These are phyloP conservation scores for Thalia dealbata DNA, from an alignment of 176 grass and related monocot species.

Conservation along the genomic window DNA sequence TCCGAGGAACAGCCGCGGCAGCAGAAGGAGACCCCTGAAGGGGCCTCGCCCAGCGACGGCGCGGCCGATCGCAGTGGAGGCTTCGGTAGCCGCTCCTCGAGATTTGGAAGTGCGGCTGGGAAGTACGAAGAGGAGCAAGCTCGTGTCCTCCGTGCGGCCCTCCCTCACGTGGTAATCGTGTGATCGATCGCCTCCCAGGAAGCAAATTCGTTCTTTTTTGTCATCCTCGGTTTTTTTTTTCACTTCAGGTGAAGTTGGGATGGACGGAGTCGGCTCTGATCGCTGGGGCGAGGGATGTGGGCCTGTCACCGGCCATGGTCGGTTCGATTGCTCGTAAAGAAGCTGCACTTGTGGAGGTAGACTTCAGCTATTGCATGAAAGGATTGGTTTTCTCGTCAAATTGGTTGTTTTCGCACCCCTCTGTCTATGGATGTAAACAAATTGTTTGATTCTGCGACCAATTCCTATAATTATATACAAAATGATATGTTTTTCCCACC, in stretches of 20 bases:
- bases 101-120: not conserved
- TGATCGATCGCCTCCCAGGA: not conserved
- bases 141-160: constrained; percentile 65
- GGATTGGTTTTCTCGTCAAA: too few species aligned
- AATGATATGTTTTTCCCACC: too few species aligned
- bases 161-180: constrained; percentile 62
- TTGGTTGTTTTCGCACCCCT: not conserved
- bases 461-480: not conserved
- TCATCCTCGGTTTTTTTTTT: not conserved
- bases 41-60: not conserved
- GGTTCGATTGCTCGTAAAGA: constrained; percentile 72
- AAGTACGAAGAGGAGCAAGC: constrained; percentile 71
- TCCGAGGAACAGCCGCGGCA: not conserved
- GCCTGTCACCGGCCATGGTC: constrained; percentile 47
- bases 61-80: not conserved
- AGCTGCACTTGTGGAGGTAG: constrained; percentile 84
- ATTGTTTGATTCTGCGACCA: too few species aligned
- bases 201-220: not conserved
- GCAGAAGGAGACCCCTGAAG: constrained; percentile 1
- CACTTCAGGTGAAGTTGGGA: constrained; percentile 54
- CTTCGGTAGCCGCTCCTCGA: not conserved
- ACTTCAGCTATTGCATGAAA: not conserved
- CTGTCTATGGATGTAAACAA: not conserved
- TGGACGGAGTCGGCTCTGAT: constrained; percentile 94
- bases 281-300: constrained; percentile 60